Conservation (phyloP, 768 basidiomycete genomes). For the Mycena galericulata region DNA sequence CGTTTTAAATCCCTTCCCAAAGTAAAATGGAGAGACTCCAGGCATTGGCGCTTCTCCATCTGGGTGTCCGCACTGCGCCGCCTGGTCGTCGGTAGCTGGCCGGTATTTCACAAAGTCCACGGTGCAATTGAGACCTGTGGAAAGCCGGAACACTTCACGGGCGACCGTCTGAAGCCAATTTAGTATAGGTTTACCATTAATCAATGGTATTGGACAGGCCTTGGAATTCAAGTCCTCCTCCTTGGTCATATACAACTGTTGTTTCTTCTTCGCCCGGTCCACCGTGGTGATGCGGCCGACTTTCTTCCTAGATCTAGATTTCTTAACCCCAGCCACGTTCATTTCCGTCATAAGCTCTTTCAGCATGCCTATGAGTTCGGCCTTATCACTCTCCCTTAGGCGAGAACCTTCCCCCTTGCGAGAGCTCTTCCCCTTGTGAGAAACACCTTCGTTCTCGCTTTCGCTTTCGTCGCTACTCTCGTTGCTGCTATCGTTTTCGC, state of each 20-base stretch:
- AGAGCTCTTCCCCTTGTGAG: neutral
- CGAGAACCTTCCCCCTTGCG: neutral
- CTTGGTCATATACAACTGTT: neutral
- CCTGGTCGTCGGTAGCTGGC: neutral
- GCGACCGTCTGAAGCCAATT: neutral
- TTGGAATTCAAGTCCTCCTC: neutral
- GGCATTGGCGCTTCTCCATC: neutral
- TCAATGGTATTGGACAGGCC: neutral
- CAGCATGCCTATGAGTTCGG: neutral
- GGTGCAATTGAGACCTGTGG: neutral
- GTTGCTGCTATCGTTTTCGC: neutral
- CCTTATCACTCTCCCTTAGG: neutral
- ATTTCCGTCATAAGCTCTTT: neutral
- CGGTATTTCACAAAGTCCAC: neutral
- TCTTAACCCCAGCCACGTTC: neutral
- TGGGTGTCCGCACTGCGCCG: neutral
- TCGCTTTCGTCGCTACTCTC: neutral
- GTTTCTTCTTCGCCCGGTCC: neutral
- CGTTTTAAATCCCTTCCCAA: neutral
- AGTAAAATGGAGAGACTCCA: neutral
- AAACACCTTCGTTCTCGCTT: neutral
- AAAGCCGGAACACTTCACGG: neutral
- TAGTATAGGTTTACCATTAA: neutral
- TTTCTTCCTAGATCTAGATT: neutral
- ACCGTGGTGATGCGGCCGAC: neutral